These are phyloP conservation scores for Magnaporthiopsis rhizophila DNA, from an alignment of 2,329 filamentous ascomycete species.

Conservation along the genomic window DNA sequence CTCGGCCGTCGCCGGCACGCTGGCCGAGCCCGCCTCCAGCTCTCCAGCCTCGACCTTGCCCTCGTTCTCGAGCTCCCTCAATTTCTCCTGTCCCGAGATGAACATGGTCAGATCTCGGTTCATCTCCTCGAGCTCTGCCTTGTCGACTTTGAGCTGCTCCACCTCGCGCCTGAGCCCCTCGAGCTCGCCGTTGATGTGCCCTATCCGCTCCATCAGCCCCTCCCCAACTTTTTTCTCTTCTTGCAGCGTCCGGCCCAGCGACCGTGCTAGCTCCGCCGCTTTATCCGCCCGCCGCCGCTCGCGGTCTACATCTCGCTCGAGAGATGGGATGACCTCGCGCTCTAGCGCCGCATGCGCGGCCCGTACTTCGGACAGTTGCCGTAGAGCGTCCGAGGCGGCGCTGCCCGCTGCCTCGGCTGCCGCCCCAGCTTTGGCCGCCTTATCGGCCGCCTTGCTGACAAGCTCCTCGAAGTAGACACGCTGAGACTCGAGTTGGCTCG, in stretches of 20 bases:
- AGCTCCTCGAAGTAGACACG: conserved; percentile 91
- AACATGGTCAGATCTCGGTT: conserved; percentile 84
- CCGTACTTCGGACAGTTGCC: conserved; percentile 45
- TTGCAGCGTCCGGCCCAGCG: conserved; percentile 64
- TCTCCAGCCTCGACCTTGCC: conserved; percentile 58
- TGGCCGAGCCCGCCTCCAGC: conserved; percentile 64
- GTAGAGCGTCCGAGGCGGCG: conserved; percentile 39
- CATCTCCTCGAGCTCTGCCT: conserved; percentile 71
- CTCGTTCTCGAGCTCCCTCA: conserved; percentile 60
- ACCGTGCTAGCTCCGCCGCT: conserved; percentile 67
- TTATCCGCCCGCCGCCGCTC: conserved; percentile 61
- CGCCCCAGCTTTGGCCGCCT: conserved; percentile 66
- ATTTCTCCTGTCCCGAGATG: conserved; percentile 73
- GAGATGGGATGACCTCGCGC: conserved; percentile 49
- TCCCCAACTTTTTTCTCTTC: conserved; percentile 84
- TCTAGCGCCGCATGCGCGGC: conserved; percentile 43
- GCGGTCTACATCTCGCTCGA: conserved; percentile 67
- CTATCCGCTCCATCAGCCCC: conserved; percentile 74
- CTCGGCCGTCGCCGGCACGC: conserved; percentile 46
- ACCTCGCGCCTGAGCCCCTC: conserved; percentile 49
- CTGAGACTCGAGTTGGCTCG: conserved; percentile 87
- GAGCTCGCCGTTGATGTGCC: conserved; percentile 59
- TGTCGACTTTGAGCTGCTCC: conserved; percentile 50
- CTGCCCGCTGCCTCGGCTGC: conserved; percentile 55
- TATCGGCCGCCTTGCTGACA: conserved; percentile 80